These are phyloP conservation scores for Ganoderma multipileum DNA, from an alignment of 1,284 basidiomycete species.

Conservation along the genomic window DNA sequence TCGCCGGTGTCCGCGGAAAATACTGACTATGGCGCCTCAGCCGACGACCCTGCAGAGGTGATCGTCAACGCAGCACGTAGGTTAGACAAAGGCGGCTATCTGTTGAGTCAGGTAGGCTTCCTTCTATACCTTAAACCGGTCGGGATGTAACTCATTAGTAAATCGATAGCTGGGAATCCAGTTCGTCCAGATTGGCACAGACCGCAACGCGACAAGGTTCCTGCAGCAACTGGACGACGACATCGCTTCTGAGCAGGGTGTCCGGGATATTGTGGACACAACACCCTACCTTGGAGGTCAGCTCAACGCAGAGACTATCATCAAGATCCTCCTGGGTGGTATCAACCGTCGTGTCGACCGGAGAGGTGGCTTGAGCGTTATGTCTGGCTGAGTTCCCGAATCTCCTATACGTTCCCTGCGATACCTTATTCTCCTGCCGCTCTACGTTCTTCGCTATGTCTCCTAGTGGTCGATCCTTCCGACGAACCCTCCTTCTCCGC, in stretches of 20 bases:
- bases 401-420: neutral
- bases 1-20: neutral
- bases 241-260: slow-evolving; percentile 41
- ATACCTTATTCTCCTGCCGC: neutral
- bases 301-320: slow-evolving; percentile 50
- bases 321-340: slow-evolving; percentile 64
- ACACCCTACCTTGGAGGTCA: slow-evolving; percentile 52
- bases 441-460: neutral
- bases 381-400: slow-evolving; percentile 11
- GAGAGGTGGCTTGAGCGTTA: slow-evolving; percentile 40
- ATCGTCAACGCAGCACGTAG: slow-evolving; percentile 56
- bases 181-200: slow-evolving; percentile 65
- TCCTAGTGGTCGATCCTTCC: neutral
- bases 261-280: slow-evolving; percentile 58
- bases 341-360: slow-evolving; percentile 62
- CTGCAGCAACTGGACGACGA: slow-evolving; percentile 58
- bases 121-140: neutral
- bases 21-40: slow-evolving; percentile 36
- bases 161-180: slow-evolving; percentile 52
- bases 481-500: neutral
- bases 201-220: slow-evolving; percentile 49
- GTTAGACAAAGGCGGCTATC: slow-evolving; percentile 54
- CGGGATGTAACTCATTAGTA: slow-evolving; percentile 31
- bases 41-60: slow-evolving; percentile 56
- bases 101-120: slow-evolving; percentile 55